Evolutionary conservation across 345 rosid species (phyloP), one percentile per base, ranked within the genome.

Genomic region (Gossypium turneri): DNA sequence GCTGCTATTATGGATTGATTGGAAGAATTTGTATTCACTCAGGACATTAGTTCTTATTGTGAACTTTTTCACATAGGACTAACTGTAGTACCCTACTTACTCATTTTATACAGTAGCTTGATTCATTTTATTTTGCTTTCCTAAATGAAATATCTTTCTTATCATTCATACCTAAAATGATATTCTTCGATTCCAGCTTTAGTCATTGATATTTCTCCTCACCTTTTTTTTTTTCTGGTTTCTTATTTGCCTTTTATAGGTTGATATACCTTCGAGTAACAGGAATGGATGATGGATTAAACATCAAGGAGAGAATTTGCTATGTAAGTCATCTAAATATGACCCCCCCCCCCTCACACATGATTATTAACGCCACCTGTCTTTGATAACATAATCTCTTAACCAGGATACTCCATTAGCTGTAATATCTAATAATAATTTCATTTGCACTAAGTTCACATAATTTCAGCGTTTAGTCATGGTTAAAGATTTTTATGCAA

Each of bases 261-360:
- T 83, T 94, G 85, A 85, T 89, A 75, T 91, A 92, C 80, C 94
- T 94, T 51, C 90, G 88, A 82, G 99, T 95, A 66, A 89, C 92
- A 53, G 99, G 98, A 79, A 95, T 95, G 99, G 92, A 91, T 73
- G 91, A 93, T 67, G 97, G 96, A 59, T 76, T 95, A 77, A 88
- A 79, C 82, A 82, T 88, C 85, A 93, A 91, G 86, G 99, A 95
- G 85, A 91, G 99, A 79, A 80, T 91, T 79, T 87, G 82, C 75
- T 91, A 82, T 80, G 99, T 95, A 83, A 84, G 94, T 84, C 41
- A 29, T 55, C 59, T 67, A 25, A 25, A 44, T 59, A 34, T 38
- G 6, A 51, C 15, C 50, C 50, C 19, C 66, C 71, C 50, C 20
- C 22, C 45, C 24, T 29, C 69, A 44, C 34, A 17, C 11, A 20